Percentiles rank a stretch among this genome's conserved stretches.
phyloP scores from a whole-genome alignment of 2,329 filamentous ascomycete species.

The Aspergillus pseudotamarii region DNA sequence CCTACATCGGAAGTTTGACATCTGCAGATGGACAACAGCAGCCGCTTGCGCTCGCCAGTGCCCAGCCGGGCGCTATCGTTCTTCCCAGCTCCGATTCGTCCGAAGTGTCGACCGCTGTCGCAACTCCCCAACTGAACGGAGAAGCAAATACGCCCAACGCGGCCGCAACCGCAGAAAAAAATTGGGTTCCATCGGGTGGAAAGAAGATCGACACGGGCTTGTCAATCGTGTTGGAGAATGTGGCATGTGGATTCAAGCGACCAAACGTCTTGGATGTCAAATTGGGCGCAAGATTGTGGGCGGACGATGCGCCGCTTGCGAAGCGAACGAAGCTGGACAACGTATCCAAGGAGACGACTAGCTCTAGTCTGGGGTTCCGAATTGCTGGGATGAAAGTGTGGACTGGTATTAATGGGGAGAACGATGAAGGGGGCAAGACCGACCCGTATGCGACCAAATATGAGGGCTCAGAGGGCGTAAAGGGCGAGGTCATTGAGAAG shows the following conservation, averaged over 20 bases:
- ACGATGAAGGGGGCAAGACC: constrained; percentile 36
- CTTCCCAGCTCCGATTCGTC: constrained; percentile 28
- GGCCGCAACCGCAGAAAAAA: constrained; percentile 24
- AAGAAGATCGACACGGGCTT: constrained; percentile 73
- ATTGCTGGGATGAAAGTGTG: constrained; percentile 68
- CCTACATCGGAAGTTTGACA: constrained; percentile 77
- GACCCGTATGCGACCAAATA: constrained; percentile 41
- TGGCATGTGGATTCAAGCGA: constrained; percentile 74
- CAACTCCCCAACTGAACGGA: constrained; percentile 15
- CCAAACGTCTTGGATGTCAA: constrained; percentile 95
- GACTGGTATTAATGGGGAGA: constrained; percentile 40
- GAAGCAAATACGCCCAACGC: constrained; percentile 18
- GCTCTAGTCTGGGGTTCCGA: constrained; percentile 62
- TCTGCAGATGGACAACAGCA: constrained; percentile 58
- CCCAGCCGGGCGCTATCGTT: constrained; percentile 49
- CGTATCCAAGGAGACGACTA: constrained; percentile 62
- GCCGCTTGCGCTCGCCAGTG: constrained; percentile 45
- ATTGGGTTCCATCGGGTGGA: constrained; percentile 56
- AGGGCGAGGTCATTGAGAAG: constrained; percentile 47
- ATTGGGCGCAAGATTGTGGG: constrained; percentile 83
- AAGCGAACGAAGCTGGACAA: constrained; percentile 64
- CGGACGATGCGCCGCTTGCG: constrained; percentile 64
- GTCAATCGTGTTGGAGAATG: constrained; percentile 83
- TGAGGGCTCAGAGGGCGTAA: constrained; percentile 51
- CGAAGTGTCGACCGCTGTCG: constrained; percentile 18